These are phyloP conservation scores for Cucumis sativus DNA, from an alignment of 306 rosid species.

Conservation along the genomic window Cucumber_9930_V3 NC_026658.2:23690501-23691000, in stretches of 20 bases:
- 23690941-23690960: not conserved
- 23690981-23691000: not conserved
- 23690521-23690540: not conserved
- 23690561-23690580: not conserved
- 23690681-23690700: not conserved
- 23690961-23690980: not conserved
- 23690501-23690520: not conserved
- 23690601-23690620: not conserved
- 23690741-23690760: not conserved
- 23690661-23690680: not conserved
- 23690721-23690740: not conserved
- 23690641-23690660: not conserved
- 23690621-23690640: not conserved
- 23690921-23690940: not conserved
- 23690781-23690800: not conserved
- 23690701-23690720: not conserved
- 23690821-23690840: not conserved
- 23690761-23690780: not conserved
- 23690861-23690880: not conserved
- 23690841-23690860: not conserved
- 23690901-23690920: too few species aligned
- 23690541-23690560: not conserved
- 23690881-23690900: not conserved
- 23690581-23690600: not conserved
- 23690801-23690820: not conserved